Evolutionary conservation across 208 protist genomes (phyloP), one percentile per base, ranked within the genome.

Genomic region (Zelonia costaricensis): DNA sequence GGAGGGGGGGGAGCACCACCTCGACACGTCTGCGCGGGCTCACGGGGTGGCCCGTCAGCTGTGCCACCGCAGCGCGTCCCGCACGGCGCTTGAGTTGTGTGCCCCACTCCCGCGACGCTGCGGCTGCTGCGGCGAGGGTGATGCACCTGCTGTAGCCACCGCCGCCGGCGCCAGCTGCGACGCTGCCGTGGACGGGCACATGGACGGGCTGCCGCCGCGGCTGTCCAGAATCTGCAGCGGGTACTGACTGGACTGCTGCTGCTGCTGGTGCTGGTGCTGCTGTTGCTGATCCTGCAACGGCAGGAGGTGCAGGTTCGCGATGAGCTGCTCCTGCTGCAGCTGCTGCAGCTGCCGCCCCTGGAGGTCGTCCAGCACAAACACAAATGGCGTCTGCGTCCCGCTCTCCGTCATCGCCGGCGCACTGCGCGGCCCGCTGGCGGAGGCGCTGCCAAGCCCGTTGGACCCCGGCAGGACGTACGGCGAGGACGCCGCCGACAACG

Each of bases 301-400:
- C 22, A 49, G 18, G 44, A 28, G 42, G 28, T 49, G 40, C 28
- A 44, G 4, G 9, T 30, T 15, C 10, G 53, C 27, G 18, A 53
- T 4, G 28, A 63, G 49, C 51, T 57, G 49, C 38, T 69, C 53
- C 27, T 54, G 53, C 33, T 66, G 48, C 0, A 9, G 47, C 35
- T 61, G 40, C 2, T 46, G 20, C n/a, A 72, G 47, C 51, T 60
- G 56, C 1, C 47, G 66, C 0, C 51, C 66, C 20, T 64, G 56
- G 28, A 65, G 31, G 9, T 38, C 31, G 18, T 65, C 58, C 39
- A 64, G 53, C 47, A 70, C 64, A 27, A 70, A 72, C 12, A 72
- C 57, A 31, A 55, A 55, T 5, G 64, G 57, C 15, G 66, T 72
- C 42, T 65, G 66, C 27, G 71, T 58, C 30, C 64, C 39, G 15